Base-by-base conservation (phyloP, 257 asterid genomes). In the Coffea canephora region DNA sequence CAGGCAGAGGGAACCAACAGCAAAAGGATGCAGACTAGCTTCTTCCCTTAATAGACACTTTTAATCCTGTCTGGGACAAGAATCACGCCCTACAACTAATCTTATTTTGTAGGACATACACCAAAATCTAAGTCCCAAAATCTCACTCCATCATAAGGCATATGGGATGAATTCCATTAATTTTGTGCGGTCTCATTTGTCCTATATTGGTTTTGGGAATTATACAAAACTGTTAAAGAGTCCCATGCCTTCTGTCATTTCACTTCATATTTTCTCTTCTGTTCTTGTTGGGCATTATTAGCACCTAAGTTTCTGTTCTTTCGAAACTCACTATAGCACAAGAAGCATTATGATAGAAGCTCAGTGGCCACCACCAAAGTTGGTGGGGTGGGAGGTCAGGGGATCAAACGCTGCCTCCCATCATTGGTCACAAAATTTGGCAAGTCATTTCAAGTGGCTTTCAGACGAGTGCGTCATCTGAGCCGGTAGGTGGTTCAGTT, bases 1-100 rank as follows among this genome's bases (percentile, higher is more conserved):
- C 76, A 78, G 64, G 59, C 49, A 69, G 76, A 69, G 76, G 76
- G 73, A 78, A 64, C 69, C 81, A 78, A 78, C 57, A 78, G 50
- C 81, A 78, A 69, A 78, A 78, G 75, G 36, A 36, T 78, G 76
- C 36, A 69, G 41, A 49, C 57, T 69, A 54, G 69, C 69, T 78
- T 69, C 55, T 69, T 52, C 50, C 5, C 69, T 57, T 36, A 34
- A 16, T 36, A 11, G 43, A 19, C 48, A 21, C 54, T 50, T 77
- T 36, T 21, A 69, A 69, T 78, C 81, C 39, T 78, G 81, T 78
- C 76, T 78, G 81, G 57, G 81, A 78, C 76, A 78, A 78, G 45
- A 41, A 54, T 55, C 81, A 78, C 57, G 36, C 80, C 55, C 39
- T 77, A 54, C 81, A 78, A 78, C 81, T 78, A 68, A 78, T 19